Base-by-base conservation (phyloP, 257 asterid genomes). In the Agastache rugosa region DNA sequence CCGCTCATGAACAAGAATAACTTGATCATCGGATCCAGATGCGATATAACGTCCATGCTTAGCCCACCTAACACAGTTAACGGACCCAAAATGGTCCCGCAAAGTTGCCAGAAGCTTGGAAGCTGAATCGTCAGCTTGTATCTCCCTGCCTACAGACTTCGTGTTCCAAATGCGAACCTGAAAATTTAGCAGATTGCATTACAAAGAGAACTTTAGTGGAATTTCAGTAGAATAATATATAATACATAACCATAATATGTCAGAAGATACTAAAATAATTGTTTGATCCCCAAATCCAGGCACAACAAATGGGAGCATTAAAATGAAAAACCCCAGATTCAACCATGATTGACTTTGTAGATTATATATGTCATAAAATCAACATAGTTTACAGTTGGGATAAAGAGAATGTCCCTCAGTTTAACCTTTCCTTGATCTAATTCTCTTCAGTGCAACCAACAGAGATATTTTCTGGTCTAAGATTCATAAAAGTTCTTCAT, bases 51-150 rank as follows among this genome's bases (percentile, higher is more conserved):
- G 85, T 15, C 98, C 96, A 79, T 95, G 98, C 69, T 88, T 90
- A 69, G 99, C 97, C 99, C 99, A 95, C 80, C 99, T 87, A 75
- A 95, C 98, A 82, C 99, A 92, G 79, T 95, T 95, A 63, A 95
- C 99, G 0, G 99, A 95, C 66, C 99, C 98, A 77, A 92, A 95
- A 85, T 95, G 99, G 83, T 95, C 99, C 1, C 96, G 88, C 64
- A 95, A 77, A 19, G 96, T 92, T 60, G 99, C 98, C 50, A 95
- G 91, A 79, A 95, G 90, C 74, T 94, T 92, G 0, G 93, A 85
- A 50, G 79, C 77, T 64, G 96, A 84, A 58, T 82, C 91, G 81
- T 84, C 96, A 27, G 78, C 12, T 59, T 34, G 89, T 61, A 82
- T 71, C 77, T 89, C 98, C 79, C 86, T 80, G 73, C 91, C 90